These are phyloP conservation scores for Tolypocladium ovalisporum DNA, from an alignment of 2,329 filamentous ascomycete genomes.

Conservation along the genomic window DNA sequence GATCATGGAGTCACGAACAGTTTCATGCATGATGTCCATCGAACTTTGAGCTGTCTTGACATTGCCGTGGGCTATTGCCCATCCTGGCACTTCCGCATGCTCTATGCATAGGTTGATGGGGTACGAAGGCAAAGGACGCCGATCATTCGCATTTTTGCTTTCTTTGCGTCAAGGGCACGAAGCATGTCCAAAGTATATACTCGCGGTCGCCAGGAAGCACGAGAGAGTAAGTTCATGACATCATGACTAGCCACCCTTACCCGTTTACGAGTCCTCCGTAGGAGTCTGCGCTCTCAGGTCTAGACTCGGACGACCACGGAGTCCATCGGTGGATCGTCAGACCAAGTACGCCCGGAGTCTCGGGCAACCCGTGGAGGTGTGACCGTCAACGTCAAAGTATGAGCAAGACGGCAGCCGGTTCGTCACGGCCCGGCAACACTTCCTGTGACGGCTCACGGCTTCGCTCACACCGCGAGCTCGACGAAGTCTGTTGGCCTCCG, in stretches of 20 bases:
- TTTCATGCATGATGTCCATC: background rate
- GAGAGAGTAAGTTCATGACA: background rate
- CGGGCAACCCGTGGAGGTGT: no score
- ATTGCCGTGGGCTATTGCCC: background rate
- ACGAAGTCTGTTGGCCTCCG: no score
- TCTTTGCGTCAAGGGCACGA: background rate
- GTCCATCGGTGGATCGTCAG: background rate
- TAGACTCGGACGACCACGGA: background rate
- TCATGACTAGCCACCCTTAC: background rate
- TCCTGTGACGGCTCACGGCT: no score
- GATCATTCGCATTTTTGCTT: background rate
- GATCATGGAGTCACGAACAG: background rate
- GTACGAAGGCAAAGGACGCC: background rate
- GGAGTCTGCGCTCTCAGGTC: background rate
- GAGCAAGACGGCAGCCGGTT: no score
- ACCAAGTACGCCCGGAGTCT: background rate
- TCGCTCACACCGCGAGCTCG: no score
- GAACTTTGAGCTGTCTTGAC: background rate
- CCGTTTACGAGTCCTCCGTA: no score
- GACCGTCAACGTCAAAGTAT: no score
- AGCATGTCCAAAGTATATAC: background rate
- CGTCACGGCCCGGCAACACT: no score
- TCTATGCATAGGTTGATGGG: background rate
- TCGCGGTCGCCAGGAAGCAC: background rate
- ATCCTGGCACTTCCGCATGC: background rate